Percentiles rank a stretch among this genome's conserved stretches.
These are phyloP conservation scores for Saccharomycopsis selenospora DNA, from an alignment of 805 yeast genomes.

Conservation along the genomic window DNA sequence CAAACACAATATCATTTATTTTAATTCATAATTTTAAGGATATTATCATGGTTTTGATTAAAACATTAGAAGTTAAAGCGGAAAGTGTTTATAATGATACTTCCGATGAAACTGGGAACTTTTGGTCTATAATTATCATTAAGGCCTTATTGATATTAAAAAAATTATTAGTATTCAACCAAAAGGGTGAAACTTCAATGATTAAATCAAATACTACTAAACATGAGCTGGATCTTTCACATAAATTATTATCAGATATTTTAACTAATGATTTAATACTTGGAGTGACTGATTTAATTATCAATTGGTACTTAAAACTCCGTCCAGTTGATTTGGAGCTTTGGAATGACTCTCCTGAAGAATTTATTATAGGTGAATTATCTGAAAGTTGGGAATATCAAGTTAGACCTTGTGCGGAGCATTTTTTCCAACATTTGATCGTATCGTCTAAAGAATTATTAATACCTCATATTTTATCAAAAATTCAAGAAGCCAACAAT, in stretches of 20 bases:
- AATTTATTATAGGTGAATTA: slow-evolving; percentile 81
- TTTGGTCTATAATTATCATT: slow-evolving; percentile 72
- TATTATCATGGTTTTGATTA: slow-evolving; percentile 54
- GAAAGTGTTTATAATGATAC: slow-evolving; percentile 51
- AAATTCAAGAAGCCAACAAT: slow-evolving; percentile 38
- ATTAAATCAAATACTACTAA: slow-evolving; percentile 60
- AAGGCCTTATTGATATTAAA: slow-evolving; percentile 60
- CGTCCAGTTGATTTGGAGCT: slow-evolving; percentile 70
- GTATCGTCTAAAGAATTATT: slow-evolving; percentile 52
- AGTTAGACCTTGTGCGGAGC: slow-evolving; percentile 80
- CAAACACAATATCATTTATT: slow-evolving; percentile 64
- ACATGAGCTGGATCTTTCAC: slow-evolving; percentile 53
- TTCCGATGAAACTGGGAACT: slow-evolving; percentile 43
- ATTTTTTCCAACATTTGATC: slow-evolving; percentile 70
- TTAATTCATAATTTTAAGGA: slow-evolving; percentile 57
- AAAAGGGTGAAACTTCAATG: slow-evolving; percentile 57
- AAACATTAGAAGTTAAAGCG: slow-evolving; percentile 58
- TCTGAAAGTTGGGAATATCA: slow-evolving; percentile 76
- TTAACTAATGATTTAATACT: slow-evolving; percentile 51
- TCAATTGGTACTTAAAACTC: slow-evolving; percentile 66
- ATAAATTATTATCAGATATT: slow-evolving; percentile 44
- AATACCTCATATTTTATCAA: slow-evolving; percentile 48
- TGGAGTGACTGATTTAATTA: slow-evolving; percentile 56
- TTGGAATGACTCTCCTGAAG: slow-evolving; percentile 87
- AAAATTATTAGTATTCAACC: slow-evolving; percentile 51